These are phyloP conservation scores for Kickxella alabastrina DNA, from an alignment of 192 early-diverging fungal genomes.

Conservation along the genomic window DNA sequence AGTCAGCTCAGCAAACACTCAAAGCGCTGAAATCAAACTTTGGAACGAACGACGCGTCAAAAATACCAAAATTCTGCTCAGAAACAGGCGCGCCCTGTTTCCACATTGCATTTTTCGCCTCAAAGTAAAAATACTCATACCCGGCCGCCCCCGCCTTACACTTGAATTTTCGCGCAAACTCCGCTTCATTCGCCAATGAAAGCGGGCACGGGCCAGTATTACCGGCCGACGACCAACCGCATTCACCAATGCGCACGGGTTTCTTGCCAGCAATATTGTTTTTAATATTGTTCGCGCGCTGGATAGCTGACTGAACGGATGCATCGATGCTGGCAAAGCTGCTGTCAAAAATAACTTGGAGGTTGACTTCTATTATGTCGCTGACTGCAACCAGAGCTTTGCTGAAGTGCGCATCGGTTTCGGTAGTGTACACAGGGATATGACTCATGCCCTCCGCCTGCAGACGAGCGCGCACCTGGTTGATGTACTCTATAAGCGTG, in stretches of 20 bases:
- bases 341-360: conserved; percentile 36
- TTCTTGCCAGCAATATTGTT: conserved; percentile 26
- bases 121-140: conserved; percentile 47
- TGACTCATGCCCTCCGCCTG: conserved; percentile 27
- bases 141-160: conserved; percentile 15
- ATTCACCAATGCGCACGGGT: conserved; percentile 29
- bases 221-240: conserved; percentile 35
- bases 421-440: conserved; percentile 43
- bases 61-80: conserved; percentile 31
- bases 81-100: conserved; percentile 10
- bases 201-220: conserved; percentile 28
- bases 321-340: conserved; percentile 15
- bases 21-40: conserved; percentile 15
- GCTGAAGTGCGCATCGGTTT: conserved; percentile 31
- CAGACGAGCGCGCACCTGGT: conserved; percentile 31
- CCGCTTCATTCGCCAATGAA: conserved; percentile 21
- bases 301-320: conserved; percentile 32
- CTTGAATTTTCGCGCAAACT: conserved; percentile 26
- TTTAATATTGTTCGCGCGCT: conserved; percentile 24
- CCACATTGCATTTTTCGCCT: conserved; percentile 45
- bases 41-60: conserved; percentile 7
- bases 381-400: conserved; percentile 13
- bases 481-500: conserved; percentile 36
- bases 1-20: no score
- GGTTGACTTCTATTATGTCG: conserved; percentile 40